Evolutionary conservation across 1,139 yeast genomes (phyloP).

Genomic region (Kodamaea sp.): DNA sequence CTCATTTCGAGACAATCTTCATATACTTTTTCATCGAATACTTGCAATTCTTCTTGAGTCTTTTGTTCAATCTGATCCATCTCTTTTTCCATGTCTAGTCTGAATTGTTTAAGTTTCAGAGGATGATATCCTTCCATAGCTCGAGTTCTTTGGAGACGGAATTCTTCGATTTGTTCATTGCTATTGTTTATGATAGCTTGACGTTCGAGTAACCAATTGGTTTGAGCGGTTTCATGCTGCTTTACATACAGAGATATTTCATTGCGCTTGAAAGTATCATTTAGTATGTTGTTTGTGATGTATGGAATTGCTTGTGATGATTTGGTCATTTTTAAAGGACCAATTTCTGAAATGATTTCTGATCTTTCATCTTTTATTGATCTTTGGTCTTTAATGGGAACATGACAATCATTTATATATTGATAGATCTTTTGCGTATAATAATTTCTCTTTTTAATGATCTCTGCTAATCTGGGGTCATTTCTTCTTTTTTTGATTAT

Average conservation of each 20-base stretch:
- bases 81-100: conserved; percentile 6
- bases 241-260: conserved; percentile 10
- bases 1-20: conserved; percentile 17
- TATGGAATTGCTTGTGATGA: background rate
- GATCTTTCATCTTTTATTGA: background rate
- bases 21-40: conserved; percentile 18
- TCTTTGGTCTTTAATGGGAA: too few relatives aligned
- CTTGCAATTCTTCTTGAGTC: conserved; percentile 11
- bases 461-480: conserved; percentile 12
- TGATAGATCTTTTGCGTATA: conserved; percentile 14
- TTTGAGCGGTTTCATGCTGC: conserved; percentile 18
- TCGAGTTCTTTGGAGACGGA: conserved; percentile 5
- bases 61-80: conserved; percentile 8
- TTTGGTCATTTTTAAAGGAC: background rate
- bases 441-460: conserved; percentile 13
- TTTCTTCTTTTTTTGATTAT: conserved; percentile 3
- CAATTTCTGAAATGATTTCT: background rate
- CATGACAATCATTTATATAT: conserved; percentile 10
- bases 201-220: conserved; percentile 15
- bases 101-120: conserved; percentile 11
- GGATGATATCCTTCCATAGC: conserved; percentile 17
- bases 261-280: conserved; percentile 4
- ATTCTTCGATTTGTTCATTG: conserved; percentile 6
- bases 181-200: conserved; percentile 12
- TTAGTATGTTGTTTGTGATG: conserved; percentile 1